Evolutionary conservation across 306 rosid genomes (phyloP).

Genomic region (Medicago arabica): DNA sequence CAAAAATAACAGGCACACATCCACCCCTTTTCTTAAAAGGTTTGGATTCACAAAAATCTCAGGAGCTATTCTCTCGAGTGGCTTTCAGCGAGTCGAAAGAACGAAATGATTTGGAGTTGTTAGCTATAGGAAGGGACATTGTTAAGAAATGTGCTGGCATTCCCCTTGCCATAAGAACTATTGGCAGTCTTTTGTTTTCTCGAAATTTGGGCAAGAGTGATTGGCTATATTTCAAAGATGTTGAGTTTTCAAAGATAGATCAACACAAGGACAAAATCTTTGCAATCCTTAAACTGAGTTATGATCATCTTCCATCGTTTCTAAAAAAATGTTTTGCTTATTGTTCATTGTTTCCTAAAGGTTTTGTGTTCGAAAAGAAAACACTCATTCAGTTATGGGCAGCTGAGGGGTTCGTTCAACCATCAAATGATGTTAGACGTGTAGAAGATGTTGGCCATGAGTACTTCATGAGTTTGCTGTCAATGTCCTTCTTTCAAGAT

Average conservation of each 20-base stretch:
- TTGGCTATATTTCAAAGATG: conserved; percentile 47
- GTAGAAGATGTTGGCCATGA: conserved; percentile 51
- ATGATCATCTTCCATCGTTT: conserved; percentile 49
- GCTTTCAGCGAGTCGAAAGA: conserved; percentile 35
- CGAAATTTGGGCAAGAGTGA: conserved; percentile 36
- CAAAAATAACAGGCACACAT: background rate
- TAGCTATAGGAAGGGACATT: conserved; percentile 37
- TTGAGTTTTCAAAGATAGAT: conserved; percentile 42
- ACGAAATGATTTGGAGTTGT: background rate
- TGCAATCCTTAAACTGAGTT: conserved; percentile 42
- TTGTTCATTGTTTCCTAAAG: conserved; percentile 52
- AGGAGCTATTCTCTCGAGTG: conserved; percentile 40
- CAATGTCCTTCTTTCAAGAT: conserved; percentile 49
- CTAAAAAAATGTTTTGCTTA: conserved; percentile 50
- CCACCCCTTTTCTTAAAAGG: conserved; percentile 24
- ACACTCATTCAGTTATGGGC: conserved; percentile 48
- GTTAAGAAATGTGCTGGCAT: conserved; percentile 42
- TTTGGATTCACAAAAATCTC: conserved; percentile 24
- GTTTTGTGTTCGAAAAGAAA: conserved; percentile 24
- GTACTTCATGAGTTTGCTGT: conserved; percentile 42
- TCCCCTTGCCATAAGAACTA: conserved; percentile 42
- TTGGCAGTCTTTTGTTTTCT: conserved; percentile 46
- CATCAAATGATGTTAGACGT: conserved; percentile 7
- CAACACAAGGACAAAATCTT: conserved; percentile 37
- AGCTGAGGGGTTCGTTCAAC: conserved; percentile 52